Evolutionary conservation across 2,329 filamentous ascomycete species (phyloP).

Genomic region (Cladosporium sp.): DNA sequence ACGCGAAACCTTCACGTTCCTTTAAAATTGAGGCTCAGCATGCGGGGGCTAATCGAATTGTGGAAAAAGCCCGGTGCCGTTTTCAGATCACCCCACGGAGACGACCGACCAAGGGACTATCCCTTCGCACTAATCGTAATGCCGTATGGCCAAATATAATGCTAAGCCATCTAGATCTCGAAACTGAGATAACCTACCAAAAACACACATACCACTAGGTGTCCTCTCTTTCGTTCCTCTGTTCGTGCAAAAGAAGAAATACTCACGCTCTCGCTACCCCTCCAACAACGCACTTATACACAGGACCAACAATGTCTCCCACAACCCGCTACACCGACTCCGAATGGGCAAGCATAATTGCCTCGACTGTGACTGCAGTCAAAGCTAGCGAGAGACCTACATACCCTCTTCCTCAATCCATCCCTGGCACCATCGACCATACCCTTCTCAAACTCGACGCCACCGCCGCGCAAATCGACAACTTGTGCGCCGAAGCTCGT

Average conservation of each 20-base stretch:
- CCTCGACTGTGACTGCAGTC: conserved; percentile 16
- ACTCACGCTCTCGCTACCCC: not conserved
- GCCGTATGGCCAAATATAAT: not conserved
- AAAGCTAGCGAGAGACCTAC: not conserved
- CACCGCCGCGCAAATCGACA: conserved; percentile 47
- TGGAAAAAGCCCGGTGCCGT: not conserved
- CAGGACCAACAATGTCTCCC: not conserved
- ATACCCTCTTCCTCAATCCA: conserved; percentile 10
- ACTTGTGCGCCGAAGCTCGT: conserved; percentile 52
- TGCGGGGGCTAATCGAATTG: not conserved
- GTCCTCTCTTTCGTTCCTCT: not conserved
- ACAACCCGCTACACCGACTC: conserved; percentile 42
- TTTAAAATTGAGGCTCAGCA: not conserved
- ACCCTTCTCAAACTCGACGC: conserved; percentile 48
- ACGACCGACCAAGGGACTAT: not conserved
- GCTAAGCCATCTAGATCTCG: not conserved
- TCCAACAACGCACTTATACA: not conserved
- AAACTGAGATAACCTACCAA: not conserved
- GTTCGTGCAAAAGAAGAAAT: not conserved
- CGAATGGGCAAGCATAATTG: conserved; percentile 42
- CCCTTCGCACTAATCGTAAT: conserved; percentile 3
- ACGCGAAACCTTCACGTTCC: not conserved
- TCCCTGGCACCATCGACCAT: conserved; percentile 42
- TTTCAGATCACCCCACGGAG: conserved; percentile 1
- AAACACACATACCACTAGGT: not conserved